Base-by-base conservation (phyloP, 1,284 basidiomycete genomes). In the Sanguinoderma infundibulare region DNA sequence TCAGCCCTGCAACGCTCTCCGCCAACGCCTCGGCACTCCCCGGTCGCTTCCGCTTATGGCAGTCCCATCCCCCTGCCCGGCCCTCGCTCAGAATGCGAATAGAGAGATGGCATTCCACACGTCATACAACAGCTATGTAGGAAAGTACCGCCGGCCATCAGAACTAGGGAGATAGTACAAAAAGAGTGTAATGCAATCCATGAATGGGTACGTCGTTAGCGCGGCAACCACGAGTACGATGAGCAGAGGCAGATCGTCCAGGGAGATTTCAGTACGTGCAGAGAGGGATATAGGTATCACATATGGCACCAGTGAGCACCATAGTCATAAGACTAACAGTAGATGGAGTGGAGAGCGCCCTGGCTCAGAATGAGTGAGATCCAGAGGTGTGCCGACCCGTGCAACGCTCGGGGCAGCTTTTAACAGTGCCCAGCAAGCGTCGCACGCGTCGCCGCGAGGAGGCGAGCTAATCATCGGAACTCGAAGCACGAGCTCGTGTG, bases 401-500 rank as follows among this genome's bases (percentile, higher is more conserved):
- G 28, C 51, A 26, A 42, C 30, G 44, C 59, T 52, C 46, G 50
- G 35, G 24, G 39, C 63, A 64, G 57, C 65, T 67, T 68, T 68
- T 66, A 55, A 58, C 57, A 39, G 38, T 38, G 46, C 53, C 28
- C 38, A 56, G 42, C 61, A 28, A 53, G 42, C 34, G 28, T 7
- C 49, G 49, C 40, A 55, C 60, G 47, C 32, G 51, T 54, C 57
- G 26, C 34, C 30, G 20, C 30, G 32, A 20, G 6, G 36, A 12
- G 44, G 67, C 24, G 30, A 68, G 39, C n/a, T 30, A 6, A 58
- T 75, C 69, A 81, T 65, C 79, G 74, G 72, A 81, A 78, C 70
- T 81, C 79, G 60, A 79, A 81, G 63, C 73, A 72, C 12, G 77
- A 70, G 63, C 69, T 77, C 15, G 75, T 75, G 54, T 67, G 69